phyloP scores from a whole-genome alignment of 345 rosid species.

The Firmiana major region DNA sequence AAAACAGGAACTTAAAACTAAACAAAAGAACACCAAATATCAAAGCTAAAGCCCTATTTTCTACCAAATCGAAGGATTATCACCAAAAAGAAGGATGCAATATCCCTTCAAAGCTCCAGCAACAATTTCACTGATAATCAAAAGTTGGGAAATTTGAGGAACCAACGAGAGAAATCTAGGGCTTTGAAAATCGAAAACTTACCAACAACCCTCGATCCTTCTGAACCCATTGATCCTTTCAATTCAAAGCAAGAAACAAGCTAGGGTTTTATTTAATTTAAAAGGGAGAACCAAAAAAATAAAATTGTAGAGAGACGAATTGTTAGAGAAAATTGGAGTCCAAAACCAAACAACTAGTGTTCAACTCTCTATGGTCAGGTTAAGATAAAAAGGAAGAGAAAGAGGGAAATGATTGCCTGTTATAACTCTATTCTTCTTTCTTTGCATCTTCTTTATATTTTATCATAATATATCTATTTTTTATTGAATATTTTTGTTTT shows the following conservation, averaged over 20 bases:
- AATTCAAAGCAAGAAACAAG: background rate
- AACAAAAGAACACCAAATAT: background rate
- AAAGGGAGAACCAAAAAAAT: background rate
- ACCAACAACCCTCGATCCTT: constrained; percentile 53
- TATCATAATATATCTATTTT: too few species aligned
- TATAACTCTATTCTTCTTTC: background rate
- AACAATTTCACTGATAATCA: background rate
- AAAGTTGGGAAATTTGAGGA: background rate
- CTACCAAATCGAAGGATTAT: background rate
- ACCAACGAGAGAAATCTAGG: constrained; percentile 9
- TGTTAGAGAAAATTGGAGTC: background rate
- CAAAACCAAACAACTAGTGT: constrained; percentile 10
- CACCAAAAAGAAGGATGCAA: background rate
- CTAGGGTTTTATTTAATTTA: constrained; percentile 2
- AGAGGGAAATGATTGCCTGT: background rate
- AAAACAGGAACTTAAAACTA: background rate
- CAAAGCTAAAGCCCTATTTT: constrained; percentile 10
- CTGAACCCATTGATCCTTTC: constrained; percentile 39
- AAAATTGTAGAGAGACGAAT: background rate
- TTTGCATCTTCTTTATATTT: background rate
- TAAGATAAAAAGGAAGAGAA: background rate
- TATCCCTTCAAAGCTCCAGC: background rate
- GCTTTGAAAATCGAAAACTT: constrained; percentile 5
- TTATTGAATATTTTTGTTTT: too few species aligned
- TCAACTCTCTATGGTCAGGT: background rate